Evolutionary conservation across 2,329 filamentous ascomycete species (phyloP).

Genomic region (Raffaelea arxii): DNA sequence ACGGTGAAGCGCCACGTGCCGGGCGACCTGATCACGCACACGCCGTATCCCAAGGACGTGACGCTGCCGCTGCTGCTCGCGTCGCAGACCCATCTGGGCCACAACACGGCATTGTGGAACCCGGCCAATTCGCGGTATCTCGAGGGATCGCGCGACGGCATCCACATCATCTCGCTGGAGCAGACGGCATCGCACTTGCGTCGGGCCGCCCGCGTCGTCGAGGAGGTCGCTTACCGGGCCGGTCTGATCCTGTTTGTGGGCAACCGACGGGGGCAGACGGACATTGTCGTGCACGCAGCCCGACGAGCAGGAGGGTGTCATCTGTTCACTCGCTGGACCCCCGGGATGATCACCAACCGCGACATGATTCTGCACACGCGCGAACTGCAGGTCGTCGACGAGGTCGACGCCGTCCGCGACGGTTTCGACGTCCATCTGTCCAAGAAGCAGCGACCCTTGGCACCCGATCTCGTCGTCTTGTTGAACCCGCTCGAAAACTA

Average conservation of each 20-base stretch:
- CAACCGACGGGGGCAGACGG: conserved; percentile 71
- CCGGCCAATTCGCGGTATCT: conserved; percentile 91
- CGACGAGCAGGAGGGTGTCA: conserved; percentile 71
- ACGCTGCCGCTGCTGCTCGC: conserved; percentile 87
- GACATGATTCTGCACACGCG: conserved; percentile 73
- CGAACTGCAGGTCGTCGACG: conserved; percentile 65
- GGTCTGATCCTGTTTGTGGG: conserved; percentile 88
- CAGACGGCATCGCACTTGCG: conserved; percentile 79
- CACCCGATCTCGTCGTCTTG: conserved; percentile 85
- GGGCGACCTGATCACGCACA: conserved; percentile 56
- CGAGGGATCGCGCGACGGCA: conserved; percentile 75
- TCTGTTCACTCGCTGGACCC: conserved; percentile 86
- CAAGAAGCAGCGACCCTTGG: conserved; percentile 54
- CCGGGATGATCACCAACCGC: conserved; percentile 85
- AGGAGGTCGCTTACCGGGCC: conserved; percentile 72
- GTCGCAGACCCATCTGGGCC: conserved; percentile 79
- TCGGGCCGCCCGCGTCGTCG: conserved; percentile 85
- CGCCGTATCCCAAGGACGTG: conserved; percentile 68
- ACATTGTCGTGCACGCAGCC: conserved; percentile 72
- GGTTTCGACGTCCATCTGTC: conserved; percentile 55
- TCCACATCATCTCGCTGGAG: conserved; percentile 91
- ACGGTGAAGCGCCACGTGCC: conserved; percentile 53
- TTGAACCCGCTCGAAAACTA: conserved; percentile 91
- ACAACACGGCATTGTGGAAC: conserved; percentile 88
- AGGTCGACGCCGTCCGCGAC: conserved; percentile 51